Percentiles rank a stretch among this genome's conserved stretches.
phyloP scores from a whole-genome alignment of 2,329 filamentous ascomycete species.

The Raffaelea arxii region DNA sequence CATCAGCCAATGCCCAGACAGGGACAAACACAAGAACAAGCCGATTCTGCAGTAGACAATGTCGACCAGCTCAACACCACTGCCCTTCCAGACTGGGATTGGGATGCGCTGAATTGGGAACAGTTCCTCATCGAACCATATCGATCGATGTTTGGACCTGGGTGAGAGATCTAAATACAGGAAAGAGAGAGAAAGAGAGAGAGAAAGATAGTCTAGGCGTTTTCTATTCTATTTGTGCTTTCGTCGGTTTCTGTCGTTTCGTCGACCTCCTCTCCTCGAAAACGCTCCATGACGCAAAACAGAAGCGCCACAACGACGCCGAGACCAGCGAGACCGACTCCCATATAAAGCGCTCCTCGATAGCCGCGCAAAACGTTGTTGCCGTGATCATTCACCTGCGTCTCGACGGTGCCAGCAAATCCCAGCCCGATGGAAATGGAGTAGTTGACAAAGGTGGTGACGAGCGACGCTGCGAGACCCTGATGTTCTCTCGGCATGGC shows the following conservation, averaged over 20 bases:
- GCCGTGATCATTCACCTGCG: constrained; percentile 8
- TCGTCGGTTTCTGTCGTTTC: not conserved
- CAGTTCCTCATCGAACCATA: constrained; percentile 1
- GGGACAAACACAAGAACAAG: no score
- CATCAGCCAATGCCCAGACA: not conserved
- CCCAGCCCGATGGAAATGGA: constrained; percentile 21
- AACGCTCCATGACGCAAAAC: constrained; percentile 24
- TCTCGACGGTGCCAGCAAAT: constrained; percentile 25
- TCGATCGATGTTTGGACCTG: constrained; percentile 1
- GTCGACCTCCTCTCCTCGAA: not conserved
- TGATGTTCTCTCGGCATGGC: constrained; percentile 36
- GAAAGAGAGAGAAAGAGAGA: not conserved
- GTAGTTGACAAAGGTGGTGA: constrained; percentile 28
- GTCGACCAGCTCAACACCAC: no score
- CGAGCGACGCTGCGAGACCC: constrained; percentile 37
- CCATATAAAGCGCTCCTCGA: constrained; percentile 30
- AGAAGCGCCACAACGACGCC: constrained; percentile 24
- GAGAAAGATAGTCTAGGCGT: not conserved
- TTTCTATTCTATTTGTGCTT: not conserved
- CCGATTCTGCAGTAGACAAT: no score
- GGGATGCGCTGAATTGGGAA: not conserved
- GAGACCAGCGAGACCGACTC: constrained; percentile 23
- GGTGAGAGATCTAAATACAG: no score
- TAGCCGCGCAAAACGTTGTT: constrained; percentile 21
- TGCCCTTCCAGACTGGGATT: no score